These are phyloP conservation scores for Chlorophyllum brunneum DNA, from an alignment of 768 basidiomycete genomes.

Conservation along the genomic window DNA sequence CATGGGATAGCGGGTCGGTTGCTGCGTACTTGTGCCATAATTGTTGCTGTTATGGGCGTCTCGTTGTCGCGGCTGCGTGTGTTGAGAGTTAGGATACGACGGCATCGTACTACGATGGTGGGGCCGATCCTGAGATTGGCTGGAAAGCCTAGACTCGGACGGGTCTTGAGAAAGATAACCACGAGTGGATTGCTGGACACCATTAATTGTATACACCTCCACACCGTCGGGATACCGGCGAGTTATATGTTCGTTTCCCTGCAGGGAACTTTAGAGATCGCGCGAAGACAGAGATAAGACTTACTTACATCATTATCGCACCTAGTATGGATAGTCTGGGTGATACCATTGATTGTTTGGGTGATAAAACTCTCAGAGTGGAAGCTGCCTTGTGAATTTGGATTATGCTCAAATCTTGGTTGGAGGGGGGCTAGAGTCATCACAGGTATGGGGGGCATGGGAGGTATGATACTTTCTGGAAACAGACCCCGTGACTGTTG, in stretches of 20 bases:
- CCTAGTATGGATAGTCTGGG: constrained; percentile 52
- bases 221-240: constrained; percentile 65
- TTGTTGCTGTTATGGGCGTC: background rate
- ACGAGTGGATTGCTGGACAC: constrained; percentile 43
- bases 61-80: background rate
- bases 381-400: constrained; percentile 29
- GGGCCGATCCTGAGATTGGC: background rate
- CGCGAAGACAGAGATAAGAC: constrained; percentile 1
- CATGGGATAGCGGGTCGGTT: background rate
- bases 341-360: constrained; percentile 63
- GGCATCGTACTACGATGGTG: constrained; percentile 2
- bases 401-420: constrained; percentile 15
- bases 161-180: constrained; percentile 22
- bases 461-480: constrained; percentile 7
- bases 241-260: constrained; percentile 77
- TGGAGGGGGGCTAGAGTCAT: constrained; percentile 2
- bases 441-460: constrained; percentile 10
- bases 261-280: constrained; percentile 10
- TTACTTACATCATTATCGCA: constrained; percentile 54
- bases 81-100: background rate
- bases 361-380: constrained; percentile 53
- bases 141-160: background rate
- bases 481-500: constrained; percentile 1
- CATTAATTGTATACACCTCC: constrained; percentile 64
- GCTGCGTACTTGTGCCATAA: background rate